Evolutionary conservation across 2,329 filamentous ascomycete species (phyloP).

Genomic region (Westerdykella ornata): DNA sequence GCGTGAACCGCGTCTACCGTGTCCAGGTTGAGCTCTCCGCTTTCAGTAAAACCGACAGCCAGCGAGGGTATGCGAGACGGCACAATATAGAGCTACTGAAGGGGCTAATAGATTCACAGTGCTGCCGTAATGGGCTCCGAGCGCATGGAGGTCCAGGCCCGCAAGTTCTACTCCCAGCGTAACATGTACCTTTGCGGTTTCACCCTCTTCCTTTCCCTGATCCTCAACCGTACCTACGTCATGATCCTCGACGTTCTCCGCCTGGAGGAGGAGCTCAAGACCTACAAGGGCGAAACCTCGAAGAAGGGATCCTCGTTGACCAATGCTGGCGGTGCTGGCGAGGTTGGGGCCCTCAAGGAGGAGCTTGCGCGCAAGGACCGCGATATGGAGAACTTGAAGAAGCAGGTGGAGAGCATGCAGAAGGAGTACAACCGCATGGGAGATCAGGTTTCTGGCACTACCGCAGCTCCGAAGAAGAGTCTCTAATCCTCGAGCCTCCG

Average conservation of each 20-base stretch:
- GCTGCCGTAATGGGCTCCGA: constrained; percentile 74
- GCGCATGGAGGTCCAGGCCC: constrained; percentile 95
- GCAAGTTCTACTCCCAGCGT: constrained; percentile 99
- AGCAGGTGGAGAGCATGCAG: constrained; percentile 77
- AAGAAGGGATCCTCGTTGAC: constrained; percentile 64
- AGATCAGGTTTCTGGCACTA: constrained; percentile 64
- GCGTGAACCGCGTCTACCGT: constrained; percentile 91
- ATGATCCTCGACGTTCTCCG: constrained; percentile 91
- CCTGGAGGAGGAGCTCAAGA: constrained; percentile 86
- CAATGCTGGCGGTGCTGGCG: constrained; percentile 64
- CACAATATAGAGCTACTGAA: neutral
- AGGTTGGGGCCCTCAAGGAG: constrained; percentile 63
- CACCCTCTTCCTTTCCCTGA: constrained; percentile 96
- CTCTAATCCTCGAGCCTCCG: constrained; percentile 36
- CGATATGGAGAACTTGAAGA: constrained; percentile 83
- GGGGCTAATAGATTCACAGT: constrained; percentile 37
- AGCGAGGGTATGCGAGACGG: constrained; percentile 44
- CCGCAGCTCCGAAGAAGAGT: constrained; percentile 50
- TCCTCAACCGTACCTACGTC: constrained; percentile 97
- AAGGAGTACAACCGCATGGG: constrained; percentile 80
- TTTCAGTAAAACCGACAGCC: constrained; percentile 56
- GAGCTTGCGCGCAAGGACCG: constrained; percentile 66
- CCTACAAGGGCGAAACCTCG: constrained; percentile 62
- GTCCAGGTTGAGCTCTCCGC: constrained; percentile 82
- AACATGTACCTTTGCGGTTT: constrained; percentile 99